Base-by-base conservation (phyloP, 305 asterid genomes). In the Ilex paraguariensis region DNA sequence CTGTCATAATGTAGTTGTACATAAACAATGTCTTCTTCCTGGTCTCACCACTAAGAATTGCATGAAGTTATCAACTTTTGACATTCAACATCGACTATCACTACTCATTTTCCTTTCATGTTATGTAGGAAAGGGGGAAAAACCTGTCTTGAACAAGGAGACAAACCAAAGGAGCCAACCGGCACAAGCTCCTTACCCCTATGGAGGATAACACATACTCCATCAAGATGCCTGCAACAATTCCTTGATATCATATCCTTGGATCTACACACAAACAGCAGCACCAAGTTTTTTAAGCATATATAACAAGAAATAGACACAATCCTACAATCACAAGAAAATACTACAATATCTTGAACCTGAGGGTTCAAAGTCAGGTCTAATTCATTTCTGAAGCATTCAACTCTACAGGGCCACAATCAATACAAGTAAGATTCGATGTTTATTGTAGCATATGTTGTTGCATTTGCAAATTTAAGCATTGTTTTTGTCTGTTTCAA, bases 241-340 rank as follows among this genome's bases (percentile, higher is more conserved):
- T 77, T 92, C 95, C 79, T 69, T 92, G 88, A 92, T 90, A 76
- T 90, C 86, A 65, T 90, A 87, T 28, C 98, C 98, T 82, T 82
- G 97, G 30, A 90, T 81, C 97, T 92, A 62, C 66, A 71, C 42
- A 55, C 48, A 36, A 74, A 66, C 60, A 67, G 40, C 7, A 12
- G 39, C 44, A 16, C 15, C 30, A 13, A 32, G 39, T 16, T 7
- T 50, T 61, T 63, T 57, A 10, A 59, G 52, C 48, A 30, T 50
- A 10, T 10, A 14, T 13, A 39, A n/a, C 30, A 14, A 46, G 52
- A 46, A 46, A 8, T 46, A 10, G 15, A 12, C 13, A 46, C 31
- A 14, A 14, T 52, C 31, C 56, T 3, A 52, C 7, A 52, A 52
- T 52, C 10, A 52, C 31, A 14, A n/a, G 30, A 52, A 46, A 46